These are phyloP conservation scores for Aspergillus leporis DNA, from an alignment of 495 filamentous ascomycete species.

Conservation along the genomic window DNA sequence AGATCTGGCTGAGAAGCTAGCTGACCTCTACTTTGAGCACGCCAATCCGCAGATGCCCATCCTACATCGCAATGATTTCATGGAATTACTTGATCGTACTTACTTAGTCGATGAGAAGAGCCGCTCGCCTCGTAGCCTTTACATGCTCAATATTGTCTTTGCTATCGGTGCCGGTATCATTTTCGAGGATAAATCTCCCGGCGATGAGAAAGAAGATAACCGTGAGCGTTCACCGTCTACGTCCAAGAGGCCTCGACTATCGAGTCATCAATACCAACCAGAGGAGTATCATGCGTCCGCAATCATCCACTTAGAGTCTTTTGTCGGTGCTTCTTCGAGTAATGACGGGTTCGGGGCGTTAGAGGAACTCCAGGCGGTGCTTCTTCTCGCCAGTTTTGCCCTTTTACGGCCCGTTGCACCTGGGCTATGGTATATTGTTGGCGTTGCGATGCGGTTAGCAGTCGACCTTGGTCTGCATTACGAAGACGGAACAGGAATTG, in stretches of 20 bases:
- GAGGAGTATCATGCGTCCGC: constrained; percentile 97
- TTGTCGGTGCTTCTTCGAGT: constrained; percentile 65
- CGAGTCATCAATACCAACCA: constrained; percentile 74
- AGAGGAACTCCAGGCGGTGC: constrained; percentile 89
- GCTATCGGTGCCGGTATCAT: constrained; percentile 94
- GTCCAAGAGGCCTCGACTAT: constrained; percentile 51
- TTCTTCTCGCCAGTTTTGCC: constrained; percentile 88
- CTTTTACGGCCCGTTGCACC: constrained; percentile 87
- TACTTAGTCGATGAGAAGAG: constrained; percentile 68
- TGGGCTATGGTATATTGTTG: constrained; percentile 95
- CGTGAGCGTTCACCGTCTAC: constrained; percentile 38
- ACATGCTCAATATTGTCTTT: constrained; percentile 96
- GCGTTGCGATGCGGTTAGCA: constrained; percentile 84
- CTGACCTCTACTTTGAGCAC: constrained; percentile 88
- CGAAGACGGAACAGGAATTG: constrained; percentile 79
- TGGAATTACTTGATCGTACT: constrained; percentile 75
- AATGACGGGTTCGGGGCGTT: constrained; percentile 72
- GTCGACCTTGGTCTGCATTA: constrained; percentile 92
- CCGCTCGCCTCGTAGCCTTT: constrained; percentile 79
- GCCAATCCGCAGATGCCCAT: constrained; percentile 95
- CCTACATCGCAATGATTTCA: constrained; percentile 83
- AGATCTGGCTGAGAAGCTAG: constrained; percentile 67
- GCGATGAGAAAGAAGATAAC: constrained; percentile 35
- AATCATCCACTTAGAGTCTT: constrained; percentile 86
- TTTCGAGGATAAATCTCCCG: constrained; percentile 60